A percentile compares a stretch with the other conserved stretches of the same genome.
Evolutionary conservation across 2,329 filamentous ascomycete species (phyloP).

Genomic region (Thielaviopsis punctulata): DNA sequence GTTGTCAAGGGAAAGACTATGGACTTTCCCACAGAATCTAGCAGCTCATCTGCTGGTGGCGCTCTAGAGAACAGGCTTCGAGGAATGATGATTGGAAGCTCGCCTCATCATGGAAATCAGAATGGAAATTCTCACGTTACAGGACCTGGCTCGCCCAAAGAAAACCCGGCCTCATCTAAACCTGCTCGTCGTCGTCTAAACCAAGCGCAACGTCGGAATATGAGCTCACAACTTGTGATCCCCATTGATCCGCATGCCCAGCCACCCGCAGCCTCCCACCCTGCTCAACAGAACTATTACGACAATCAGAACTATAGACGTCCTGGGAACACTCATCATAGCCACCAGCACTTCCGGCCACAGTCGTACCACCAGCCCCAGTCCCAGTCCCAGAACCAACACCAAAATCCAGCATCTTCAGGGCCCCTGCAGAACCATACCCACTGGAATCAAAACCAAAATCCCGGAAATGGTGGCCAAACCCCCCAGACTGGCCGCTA

Average conservation of each 20-base stretch:
- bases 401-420: not conserved
- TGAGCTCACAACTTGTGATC: conserved; percentile 41
- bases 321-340: not conserved
- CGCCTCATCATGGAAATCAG: not conserved
- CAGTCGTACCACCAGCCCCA: not conserved
- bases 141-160: not conserved
- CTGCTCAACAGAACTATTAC: not conserved
- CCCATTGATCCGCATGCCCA: conserved; percentile 31
- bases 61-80: not conserved
- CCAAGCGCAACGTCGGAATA: conserved; percentile 45
- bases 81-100: not conserved
- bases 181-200: conserved; percentile 29
- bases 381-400: too few relatives aligned
- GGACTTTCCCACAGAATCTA: not conserved
- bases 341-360: not conserved
- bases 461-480: not conserved
- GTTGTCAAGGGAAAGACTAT: not conserved
- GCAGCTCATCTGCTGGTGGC: not conserved
- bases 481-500: not conserved
- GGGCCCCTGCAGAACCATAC: too few relatives aligned
- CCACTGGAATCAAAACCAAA: not conserved
- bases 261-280: not conserved
- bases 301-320: not conserved
- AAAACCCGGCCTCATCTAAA: not conserved
- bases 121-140: not conserved